Evolutionary conservation across 2,329 filamentous ascomycete species (phyloP).

Genomic region (Neoarthrinium moseri): DNA sequence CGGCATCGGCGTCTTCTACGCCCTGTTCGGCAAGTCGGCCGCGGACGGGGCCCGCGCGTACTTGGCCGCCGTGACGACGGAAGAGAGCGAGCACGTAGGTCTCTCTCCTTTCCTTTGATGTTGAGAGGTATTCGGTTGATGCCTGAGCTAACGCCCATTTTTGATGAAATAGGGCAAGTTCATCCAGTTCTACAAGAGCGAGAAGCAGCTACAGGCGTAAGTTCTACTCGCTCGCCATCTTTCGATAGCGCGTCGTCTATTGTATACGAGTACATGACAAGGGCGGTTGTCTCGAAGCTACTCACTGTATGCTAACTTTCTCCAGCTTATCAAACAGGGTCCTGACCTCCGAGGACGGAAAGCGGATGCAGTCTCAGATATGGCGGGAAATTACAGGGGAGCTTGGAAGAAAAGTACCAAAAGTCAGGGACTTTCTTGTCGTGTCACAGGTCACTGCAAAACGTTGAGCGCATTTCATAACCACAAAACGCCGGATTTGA

Average conservation of each 20-base stretch:
- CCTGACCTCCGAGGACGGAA: conserved; percentile 15
- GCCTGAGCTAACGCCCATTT: neutral
- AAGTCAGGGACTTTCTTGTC: conserved; percentile 9
- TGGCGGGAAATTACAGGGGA: conserved; percentile 23
- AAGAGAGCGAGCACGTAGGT: conserved; percentile 23
- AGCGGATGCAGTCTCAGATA: conserved; percentile 17
- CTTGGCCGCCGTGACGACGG: conserved; percentile 16
- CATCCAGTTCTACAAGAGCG: conserved; percentile 21
- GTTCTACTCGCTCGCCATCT: neutral
- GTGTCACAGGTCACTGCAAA: too few species aligned
- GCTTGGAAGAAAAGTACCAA: conserved; percentile 19
- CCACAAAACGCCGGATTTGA: too few species aligned
- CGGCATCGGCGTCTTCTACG: conserved; percentile 11
- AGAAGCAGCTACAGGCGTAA: conserved; percentile 18
- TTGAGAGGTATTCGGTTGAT: neutral
- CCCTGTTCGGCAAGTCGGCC: conserved; percentile 20
- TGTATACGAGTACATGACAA: too few species aligned
- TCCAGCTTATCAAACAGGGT: conserved; percentile 14
- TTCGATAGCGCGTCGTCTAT: too few species aligned
- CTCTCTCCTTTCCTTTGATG: neutral
- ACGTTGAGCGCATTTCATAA: neutral
- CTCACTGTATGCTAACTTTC: neutral
- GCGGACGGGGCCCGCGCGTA: conserved; percentile 24
- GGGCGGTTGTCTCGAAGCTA: neutral
- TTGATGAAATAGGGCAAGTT: conserved; percentile 18